These are phyloP conservation scores for Magnaporthiopsis rhizophila DNA, from an alignment of 2,329 filamentous ascomycete genomes.

Conservation along the genomic window DNA sequence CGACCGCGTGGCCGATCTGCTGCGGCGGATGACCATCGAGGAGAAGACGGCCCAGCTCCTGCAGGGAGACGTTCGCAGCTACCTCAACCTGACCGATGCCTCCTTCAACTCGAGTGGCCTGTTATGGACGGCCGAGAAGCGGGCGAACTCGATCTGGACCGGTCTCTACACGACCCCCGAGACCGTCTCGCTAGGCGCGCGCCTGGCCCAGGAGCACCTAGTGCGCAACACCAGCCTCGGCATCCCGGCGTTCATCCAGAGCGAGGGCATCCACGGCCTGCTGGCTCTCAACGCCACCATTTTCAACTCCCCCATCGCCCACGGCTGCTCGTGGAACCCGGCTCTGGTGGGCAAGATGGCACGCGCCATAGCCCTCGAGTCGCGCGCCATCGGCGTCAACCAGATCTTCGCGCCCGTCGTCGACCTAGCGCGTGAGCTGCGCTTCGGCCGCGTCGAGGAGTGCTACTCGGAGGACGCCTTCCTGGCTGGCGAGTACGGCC, in stretches of 20 bases:
- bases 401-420: conserved; percentile 65
- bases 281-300: conserved; percentile 66
- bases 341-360: conserved; percentile 59
- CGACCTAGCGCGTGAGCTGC: conserved; percentile 62
- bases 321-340: conserved; percentile 64
- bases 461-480: conserved; percentile 63
- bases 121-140: conserved; percentile 55
- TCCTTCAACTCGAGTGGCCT: conserved; percentile 61
- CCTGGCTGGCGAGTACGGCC: conserved; percentile 59
- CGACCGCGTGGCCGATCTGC: conserved; percentile 56
- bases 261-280: conserved; percentile 67
- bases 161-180: conserved; percentile 58
- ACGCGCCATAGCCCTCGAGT: conserved; percentile 55
- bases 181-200: conserved; percentile 54
- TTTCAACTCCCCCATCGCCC: conserved; percentile 66
- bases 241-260: conserved; percentile 67
- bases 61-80: conserved; percentile 65
- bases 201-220: conserved; percentile 61
- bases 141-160: conserved; percentile 65
- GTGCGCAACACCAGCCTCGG: conserved; percentile 57
- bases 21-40: conserved; percentile 65
- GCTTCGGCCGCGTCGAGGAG: conserved; percentile 68
- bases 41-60: conserved; percentile 66
- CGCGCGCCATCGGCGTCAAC: conserved; percentile 60
- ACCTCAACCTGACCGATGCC: conserved; percentile 60